A percentile compares a stretch with the other conserved stretches of the same genome.
Conservation (phyloP, 257 asterid genomes). For the Lycium barbarum region DNA sequence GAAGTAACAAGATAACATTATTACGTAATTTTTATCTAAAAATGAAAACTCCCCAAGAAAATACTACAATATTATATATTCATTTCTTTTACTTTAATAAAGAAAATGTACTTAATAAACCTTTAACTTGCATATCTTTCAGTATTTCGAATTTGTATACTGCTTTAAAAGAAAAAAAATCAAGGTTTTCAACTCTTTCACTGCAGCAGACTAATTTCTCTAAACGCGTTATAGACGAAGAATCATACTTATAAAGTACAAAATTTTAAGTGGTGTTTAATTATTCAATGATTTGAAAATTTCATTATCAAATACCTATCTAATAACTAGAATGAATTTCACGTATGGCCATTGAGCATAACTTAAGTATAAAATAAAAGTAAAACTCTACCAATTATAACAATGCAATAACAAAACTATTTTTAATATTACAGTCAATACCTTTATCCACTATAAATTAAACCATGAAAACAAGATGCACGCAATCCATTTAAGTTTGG, state of each 20-base stretch:
- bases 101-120: not conserved
- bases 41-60: not conserved
- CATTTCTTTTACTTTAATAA: not conserved
- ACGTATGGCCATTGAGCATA: not conserved
- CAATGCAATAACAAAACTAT: not conserved
- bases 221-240: no score
- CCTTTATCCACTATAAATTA: no score
- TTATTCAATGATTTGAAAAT: no score
- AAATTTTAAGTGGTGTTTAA: no score
- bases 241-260: no score
- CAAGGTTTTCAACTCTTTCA: not conserved
- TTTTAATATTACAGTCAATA: not conserved
- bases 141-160: not conserved
- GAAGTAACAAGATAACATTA: not conserved
- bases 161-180: not conserved
- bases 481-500: no score
- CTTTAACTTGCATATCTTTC: not conserved
- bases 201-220: not conserved
- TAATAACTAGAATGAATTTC: not conserved
- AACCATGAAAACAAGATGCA: no score
- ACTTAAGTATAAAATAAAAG: no score
- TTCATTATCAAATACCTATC: no score
- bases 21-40: not conserved
- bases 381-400: not conserved
- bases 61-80: not conserved